A percentile compares a stretch with the other conserved stretches of the same genome.
These are phyloP conservation scores for Didymella keratinophila DNA, from an alignment of 2,329 filamentous ascomycete species.

Conservation along the genomic window DNA sequence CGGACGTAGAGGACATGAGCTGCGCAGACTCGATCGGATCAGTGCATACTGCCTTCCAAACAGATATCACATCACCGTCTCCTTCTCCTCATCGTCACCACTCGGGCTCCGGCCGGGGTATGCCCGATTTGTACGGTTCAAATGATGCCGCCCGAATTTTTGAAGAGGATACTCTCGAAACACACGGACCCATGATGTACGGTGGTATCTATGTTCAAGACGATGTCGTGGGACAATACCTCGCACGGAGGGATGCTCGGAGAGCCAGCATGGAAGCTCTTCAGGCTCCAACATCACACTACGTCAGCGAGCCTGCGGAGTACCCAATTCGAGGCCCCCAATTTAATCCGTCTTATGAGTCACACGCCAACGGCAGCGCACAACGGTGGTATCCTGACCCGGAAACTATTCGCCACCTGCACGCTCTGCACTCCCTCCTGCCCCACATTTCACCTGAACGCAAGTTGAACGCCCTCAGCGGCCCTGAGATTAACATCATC, in stretches of 20 bases:
- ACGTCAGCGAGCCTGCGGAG: background rate
- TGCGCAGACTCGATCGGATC: background rate
- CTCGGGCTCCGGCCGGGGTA: background rate
- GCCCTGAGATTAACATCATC: conserved; percentile 25
- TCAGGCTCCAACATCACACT: background rate
- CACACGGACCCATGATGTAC: background rate
- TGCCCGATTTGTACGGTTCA: background rate
- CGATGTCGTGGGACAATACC: conserved; percentile 9
- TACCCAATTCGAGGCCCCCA: background rate
- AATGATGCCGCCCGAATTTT: background rate
- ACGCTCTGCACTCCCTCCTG: conserved; percentile 26
- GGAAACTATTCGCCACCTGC: conserved; percentile 30
- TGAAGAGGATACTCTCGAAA: too few relatives aligned
- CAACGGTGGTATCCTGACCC: conserved; percentile 24
- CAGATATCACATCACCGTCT: conserved; percentile 6
- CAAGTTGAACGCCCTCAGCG: conserved; percentile 18
- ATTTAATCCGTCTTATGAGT: background rate
- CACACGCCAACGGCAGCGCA: background rate
- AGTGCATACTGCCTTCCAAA: background rate
- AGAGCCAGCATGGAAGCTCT: background rate
- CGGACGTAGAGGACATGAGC: background rate
- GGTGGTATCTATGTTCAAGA: background rate
- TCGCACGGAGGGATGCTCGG: background rate
- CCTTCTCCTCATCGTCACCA: background rate
- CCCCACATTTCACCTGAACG: conserved; percentile 27